Percentiles rank a stretch among this genome's conserved stretches.
These are phyloP conservation scores for Orychophragmus violaceus DNA, from an alignment of 345 rosid species.

Conservation along the genomic window DNA sequence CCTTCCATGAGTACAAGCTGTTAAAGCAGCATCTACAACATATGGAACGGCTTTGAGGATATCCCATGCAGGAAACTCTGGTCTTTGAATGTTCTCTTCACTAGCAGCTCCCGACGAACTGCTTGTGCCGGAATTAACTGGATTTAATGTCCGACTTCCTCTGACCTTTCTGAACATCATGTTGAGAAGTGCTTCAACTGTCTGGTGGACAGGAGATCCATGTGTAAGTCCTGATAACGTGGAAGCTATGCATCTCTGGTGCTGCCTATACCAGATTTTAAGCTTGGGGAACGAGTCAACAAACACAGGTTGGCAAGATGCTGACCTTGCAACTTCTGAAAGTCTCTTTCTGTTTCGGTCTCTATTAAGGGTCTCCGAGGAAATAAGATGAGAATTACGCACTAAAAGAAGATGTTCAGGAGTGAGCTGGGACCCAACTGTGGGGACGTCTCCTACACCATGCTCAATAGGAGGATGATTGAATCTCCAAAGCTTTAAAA, in stretches of 20 bases:
- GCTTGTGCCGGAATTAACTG: slow-evolving; percentile 76
- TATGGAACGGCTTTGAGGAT: slow-evolving; percentile 88
- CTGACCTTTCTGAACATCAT: slow-evolving; percentile 75
- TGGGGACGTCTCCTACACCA: slow-evolving; percentile 81
- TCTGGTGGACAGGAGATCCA: slow-evolving; percentile 86
- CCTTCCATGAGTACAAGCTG: slow-evolving; percentile 91
- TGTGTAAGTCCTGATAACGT: slow-evolving; percentile 74
- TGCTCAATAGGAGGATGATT: slow-evolving; percentile 90
- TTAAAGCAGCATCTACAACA: slow-evolving; percentile 90
- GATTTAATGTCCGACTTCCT: slow-evolving; percentile 51
- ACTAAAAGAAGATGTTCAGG: slow-evolving; percentile 84
- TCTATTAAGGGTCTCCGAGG: slow-evolving; percentile 52
- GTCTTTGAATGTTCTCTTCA: slow-evolving; percentile 59
- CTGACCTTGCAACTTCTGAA: slow-evolving; percentile 48
- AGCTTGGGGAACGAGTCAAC: slow-evolving; percentile 89
- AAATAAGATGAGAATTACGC: slow-evolving; percentile 73
- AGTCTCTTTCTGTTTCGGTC: slow-evolving; percentile 56
- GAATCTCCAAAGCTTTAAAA: slow-evolving; percentile 92
- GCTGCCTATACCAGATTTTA: slow-evolving; percentile 87
- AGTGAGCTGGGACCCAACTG: slow-evolving; percentile 77
- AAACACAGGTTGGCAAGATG: slow-evolving; percentile 61
- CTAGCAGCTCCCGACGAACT: slow-evolving; percentile 64
- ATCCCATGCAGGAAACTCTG: slow-evolving; percentile 91
- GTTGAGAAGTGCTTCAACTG: slow-evolving; percentile 69
- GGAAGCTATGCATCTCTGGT: slow-evolving; percentile 82